A percentile compares a stretch with the other conserved stretches of the same genome.
These are phyloP conservation scores for Dictyophora rubrovolvata DNA, from an alignment of 768 basidiomycete genomes.

Conservation along the genomic window DNA sequence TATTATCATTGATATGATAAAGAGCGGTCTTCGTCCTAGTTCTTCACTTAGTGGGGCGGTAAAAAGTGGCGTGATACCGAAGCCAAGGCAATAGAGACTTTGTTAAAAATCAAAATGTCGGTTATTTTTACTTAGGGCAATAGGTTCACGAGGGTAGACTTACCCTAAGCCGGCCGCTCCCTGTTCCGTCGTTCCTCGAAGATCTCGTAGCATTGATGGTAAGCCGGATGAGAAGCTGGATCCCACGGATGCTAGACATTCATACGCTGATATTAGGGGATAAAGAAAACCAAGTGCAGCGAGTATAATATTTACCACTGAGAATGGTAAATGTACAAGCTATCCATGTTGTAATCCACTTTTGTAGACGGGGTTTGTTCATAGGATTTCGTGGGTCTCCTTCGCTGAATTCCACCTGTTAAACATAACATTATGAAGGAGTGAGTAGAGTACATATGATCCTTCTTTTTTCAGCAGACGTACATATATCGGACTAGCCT, in stretches of 20 bases:
- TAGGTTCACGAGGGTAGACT: not conserved
- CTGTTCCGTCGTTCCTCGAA: slow-evolving; percentile 23
- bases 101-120: too few species aligned
- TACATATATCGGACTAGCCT: not conserved
- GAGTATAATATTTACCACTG: slow-evolving; percentile 27
- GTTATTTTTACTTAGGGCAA: too few species aligned
- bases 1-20: slow-evolving; percentile 38
- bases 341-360: slow-evolving; percentile 37
- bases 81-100: slow-evolving; percentile 49
- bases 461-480: not conserved
- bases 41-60: slow-evolving; percentile 67
- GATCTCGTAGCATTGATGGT: slow-evolving; percentile 40
- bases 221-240: slow-evolving; percentile 43
- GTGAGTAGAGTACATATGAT: not conserved
- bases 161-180: slow-evolving; percentile 14
- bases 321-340: slow-evolving; percentile 40
- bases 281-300: too few species aligned
- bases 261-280: not conserved
- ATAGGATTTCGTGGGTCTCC: slow-evolving; percentile 30
- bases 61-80: slow-evolving; percentile 52
- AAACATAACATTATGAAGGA: not conserved
- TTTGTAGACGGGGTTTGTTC: slow-evolving; percentile 27
- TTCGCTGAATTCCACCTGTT: slow-evolving; percentile 31
- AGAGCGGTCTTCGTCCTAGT: slow-evolving; percentile 54
- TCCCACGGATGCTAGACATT: slow-evolving; percentile 33